Base-by-base conservation (phyloP, 2,329 filamentous ascomycete species). In the Thelonectria rubi region DNA sequence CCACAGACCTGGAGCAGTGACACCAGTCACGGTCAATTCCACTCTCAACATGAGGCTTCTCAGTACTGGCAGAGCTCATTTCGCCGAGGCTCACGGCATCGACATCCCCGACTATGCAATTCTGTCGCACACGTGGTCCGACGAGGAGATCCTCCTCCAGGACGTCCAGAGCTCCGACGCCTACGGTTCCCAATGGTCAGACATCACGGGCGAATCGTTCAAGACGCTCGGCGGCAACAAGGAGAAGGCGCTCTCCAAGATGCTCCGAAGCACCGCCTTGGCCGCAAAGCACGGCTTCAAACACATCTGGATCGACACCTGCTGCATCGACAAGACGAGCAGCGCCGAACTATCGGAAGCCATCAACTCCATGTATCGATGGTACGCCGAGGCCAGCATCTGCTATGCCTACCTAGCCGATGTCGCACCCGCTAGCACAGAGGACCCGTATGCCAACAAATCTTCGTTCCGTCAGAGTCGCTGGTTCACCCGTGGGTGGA, bases 301-400 rank as follows among this genome's bases (percentile, higher is more conserved):
- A 3, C 58, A 58, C 20, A 56, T 56, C 21, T 67, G 65, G 65
- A 53, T 67, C 2, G 65, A 67, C 12, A 60, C 60, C 5, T 63
- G 60, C 52, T 66, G 64, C 42, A 66, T 66, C 53, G 64, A 66
- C 47, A 66, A 66, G 51, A 49, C 55, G 9, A 60, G 56, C 20
- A 63, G 58, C 26, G 60, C 65, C 37, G 65, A 67, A 30, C 51
- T 64, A 3, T 52, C 59, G 12, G 64, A 66, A 39, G 60, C 64
- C 45, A 66, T 66, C 57, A 65, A 67, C 46, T 63, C 60, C 45
- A 67, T 67, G 65, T 67, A 56, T 50, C 45, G 45, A 10, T 67
- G 59, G 62, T 67, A 67, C 37, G 32, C 30, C 12, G 12, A 40
- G 15, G 54, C 65, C 14, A 46, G 45, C 3, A 39, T 63, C 20